Evolutionary conservation across 2,329 filamentous ascomycete genomes (phyloP).

Genomic region (Tricladium varicosporioides): DNA sequence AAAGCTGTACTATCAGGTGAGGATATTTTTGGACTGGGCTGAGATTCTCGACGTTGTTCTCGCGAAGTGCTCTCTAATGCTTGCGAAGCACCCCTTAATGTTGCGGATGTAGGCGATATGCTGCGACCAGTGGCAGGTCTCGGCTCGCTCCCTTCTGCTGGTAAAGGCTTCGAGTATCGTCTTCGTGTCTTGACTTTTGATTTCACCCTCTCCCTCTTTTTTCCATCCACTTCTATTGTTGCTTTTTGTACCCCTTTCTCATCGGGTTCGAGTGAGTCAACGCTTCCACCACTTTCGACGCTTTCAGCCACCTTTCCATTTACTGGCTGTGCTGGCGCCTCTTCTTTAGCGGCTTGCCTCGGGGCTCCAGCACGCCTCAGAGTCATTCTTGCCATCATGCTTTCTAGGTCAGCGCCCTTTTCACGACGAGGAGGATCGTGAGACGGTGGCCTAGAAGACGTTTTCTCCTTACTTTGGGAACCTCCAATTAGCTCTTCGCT

Average conservation of each 20-base stretch:
- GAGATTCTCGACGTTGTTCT: not conserved
- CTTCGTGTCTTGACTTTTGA: slow-evolving; percentile 31
- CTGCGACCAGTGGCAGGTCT: not conserved
- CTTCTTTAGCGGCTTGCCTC: slow-evolving; percentile 1
- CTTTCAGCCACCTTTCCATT: slow-evolving; percentile 16
- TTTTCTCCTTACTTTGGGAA: slow-evolving; percentile 23
- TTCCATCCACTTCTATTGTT: slow-evolving; percentile 13
- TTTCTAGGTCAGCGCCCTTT: slow-evolving; percentile 22
- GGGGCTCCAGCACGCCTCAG: slow-evolving; percentile 17
- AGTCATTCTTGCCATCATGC: slow-evolving; percentile 30
- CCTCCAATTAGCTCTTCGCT: slow-evolving; percentile 29
- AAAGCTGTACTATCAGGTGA: no score
- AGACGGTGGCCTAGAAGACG: slow-evolving; percentile 14
- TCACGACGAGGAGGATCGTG: slow-evolving; percentile 14
- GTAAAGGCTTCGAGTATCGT: slow-evolving; percentile 22
- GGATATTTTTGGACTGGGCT: not conserved
- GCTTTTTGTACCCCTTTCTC: slow-evolving; percentile 8
- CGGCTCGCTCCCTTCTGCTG: slow-evolving; percentile 11
- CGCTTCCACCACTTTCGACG: slow-evolving; percentile 13
- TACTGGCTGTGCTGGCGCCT: not conserved
- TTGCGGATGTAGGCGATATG: slow-evolving; percentile 15
- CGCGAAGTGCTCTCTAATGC: slow-evolving; percentile 9
- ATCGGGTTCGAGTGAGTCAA: slow-evolving; percentile 19
- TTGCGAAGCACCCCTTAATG: slow-evolving; percentile 14
- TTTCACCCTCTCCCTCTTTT: slow-evolving; percentile 30